Conservation (phyloP, 805 yeast species). For the Saturnispora zaruensis region DNA sequence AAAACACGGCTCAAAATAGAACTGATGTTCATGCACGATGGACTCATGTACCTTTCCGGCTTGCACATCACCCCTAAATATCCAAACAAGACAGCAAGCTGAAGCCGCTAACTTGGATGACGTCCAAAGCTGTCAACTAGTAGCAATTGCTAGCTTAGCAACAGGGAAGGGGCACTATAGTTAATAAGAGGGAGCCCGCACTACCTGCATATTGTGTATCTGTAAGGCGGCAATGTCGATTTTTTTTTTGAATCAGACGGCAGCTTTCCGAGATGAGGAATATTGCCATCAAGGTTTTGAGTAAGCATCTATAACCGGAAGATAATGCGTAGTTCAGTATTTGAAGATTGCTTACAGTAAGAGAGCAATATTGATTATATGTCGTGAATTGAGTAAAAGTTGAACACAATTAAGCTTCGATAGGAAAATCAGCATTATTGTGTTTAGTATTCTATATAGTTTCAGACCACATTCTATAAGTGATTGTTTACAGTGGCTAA, state of each 20-base stretch:
- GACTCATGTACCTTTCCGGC: neutral
- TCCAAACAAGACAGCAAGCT: neutral
- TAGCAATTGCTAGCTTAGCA: neutral
- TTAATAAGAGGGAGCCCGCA: neutral
- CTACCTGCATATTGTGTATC: neutral
- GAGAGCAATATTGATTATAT: neutral
- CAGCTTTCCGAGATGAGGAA: too few species aligned
- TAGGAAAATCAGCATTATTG: neutral
- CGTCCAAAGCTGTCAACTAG: neutral
- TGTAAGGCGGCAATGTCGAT: neutral
- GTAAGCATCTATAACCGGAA: too few species aligned
- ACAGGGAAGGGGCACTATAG: neutral
- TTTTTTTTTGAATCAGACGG: neutral
- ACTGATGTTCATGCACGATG: neutral
- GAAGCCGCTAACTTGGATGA: neutral
- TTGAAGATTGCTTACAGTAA: too few species aligned
- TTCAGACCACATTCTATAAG: neutral
- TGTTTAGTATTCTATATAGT: neutral
- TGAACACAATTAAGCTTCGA: neutral
- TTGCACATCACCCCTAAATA: neutral
- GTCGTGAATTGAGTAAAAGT: neutral
- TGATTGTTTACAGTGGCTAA: neutral
- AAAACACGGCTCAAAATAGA: neutral
- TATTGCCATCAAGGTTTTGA: too few species aligned
- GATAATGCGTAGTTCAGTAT: neutral